Percentiles rank a stretch among this genome's conserved stretches.
These are phyloP conservation scores for Boletus calvinii DNA, from an alignment of 1,284 basidiomycete genomes.

Conservation along the genomic window DNA sequence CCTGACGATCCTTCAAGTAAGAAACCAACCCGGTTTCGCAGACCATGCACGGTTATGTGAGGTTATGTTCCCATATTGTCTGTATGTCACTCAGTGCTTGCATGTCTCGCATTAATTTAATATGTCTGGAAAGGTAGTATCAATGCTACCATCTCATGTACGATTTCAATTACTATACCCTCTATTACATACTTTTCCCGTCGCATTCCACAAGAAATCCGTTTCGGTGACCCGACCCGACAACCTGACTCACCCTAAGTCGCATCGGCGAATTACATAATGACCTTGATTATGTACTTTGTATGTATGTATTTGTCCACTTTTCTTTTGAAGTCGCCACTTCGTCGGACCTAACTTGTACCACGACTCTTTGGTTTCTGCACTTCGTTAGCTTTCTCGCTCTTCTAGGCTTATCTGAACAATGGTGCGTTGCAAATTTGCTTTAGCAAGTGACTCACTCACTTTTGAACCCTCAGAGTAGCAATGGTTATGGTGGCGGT, in stretches of 20 bases:
- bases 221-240: too few species aligned
- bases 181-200: background rate
- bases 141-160: conserved; percentile 14
- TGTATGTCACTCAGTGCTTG: conserved; percentile 13
- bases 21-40: conserved; percentile 39
- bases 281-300: conserved; percentile 13
- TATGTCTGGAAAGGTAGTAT: conserved; percentile 7
- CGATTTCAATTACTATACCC: conserved; percentile 17
- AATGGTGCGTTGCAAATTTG: conserved; percentile 21
- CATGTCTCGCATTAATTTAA: background rate
- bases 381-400: background rate
- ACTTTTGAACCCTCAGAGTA: conserved; percentile 30
- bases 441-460: background rate
- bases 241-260: too few species aligned
- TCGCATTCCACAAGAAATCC: too few species aligned
- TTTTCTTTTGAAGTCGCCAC: conserved; percentile 17
- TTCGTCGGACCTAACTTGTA: conserved; percentile 12
- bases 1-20: conserved; percentile 45
- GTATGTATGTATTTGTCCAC: conserved; percentile 18
- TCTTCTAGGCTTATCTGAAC: conserved; percentile 13
- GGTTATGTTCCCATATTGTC: conserved; percentile 2
- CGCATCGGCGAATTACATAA: conserved; percentile 3
- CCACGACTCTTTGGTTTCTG: conserved; percentile 21
- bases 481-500: conserved; percentile 38
- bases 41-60: conserved; percentile 62